These are phyloP conservation scores for Aspergillus quadricinctus DNA, from an alignment of 2,329 filamentous ascomycete species.

Conservation along the genomic window DNA sequence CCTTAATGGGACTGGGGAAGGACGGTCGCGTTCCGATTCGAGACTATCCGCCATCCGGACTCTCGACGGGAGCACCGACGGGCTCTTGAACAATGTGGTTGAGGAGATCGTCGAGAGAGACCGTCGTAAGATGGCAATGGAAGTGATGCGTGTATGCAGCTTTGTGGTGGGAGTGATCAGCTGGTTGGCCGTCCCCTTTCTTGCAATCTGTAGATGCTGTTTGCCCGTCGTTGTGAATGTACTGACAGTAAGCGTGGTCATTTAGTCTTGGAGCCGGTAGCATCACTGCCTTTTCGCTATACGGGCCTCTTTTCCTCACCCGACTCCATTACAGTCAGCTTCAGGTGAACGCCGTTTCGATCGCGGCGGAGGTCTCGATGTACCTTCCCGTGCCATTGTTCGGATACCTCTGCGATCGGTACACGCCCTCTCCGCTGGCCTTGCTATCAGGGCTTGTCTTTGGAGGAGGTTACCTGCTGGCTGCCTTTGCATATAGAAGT, in stretches of 20 bases:
- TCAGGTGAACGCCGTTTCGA: slow-evolving; percentile 85
- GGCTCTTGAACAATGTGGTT: slow-evolving; percentile 57
- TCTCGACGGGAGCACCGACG: slow-evolving; percentile 24
- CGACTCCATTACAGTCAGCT: slow-evolving; percentile 83
- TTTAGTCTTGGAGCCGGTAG: slow-evolving; percentile 74
- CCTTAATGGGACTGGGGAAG: slow-evolving; percentile 24
- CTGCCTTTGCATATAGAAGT: slow-evolving; percentile 70
- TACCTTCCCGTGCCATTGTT: slow-evolving; percentile 89
- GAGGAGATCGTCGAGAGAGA: slow-evolving; percentile 58
- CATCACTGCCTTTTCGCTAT: slow-evolving; percentile 89
- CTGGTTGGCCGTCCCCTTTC: slow-evolving; percentile 39
- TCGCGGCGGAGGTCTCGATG: slow-evolving; percentile 79
- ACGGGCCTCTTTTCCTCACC: slow-evolving; percentile 84
- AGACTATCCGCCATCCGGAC: slow-evolving; percentile 17
- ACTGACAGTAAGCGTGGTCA: slow-evolving; percentile 3
- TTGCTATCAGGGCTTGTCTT: slow-evolving; percentile 70
- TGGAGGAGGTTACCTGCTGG: slow-evolving; percentile 74
- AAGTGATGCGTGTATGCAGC: slow-evolving; percentile 51
- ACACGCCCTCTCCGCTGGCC: slow-evolving; percentile 73
- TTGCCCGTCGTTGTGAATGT: not conserved
- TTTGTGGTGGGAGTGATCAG: slow-evolving; percentile 59
- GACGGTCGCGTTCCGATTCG: slow-evolving; percentile 17
- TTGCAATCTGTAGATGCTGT: not conserved
- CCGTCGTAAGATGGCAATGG: slow-evolving; percentile 49
- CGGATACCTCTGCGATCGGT: slow-evolving; percentile 87